Evolutionary conservation across 805 yeast genomes (phyloP), one percentile per base, ranked within the genome.

Genomic region (Wickerhamiella kazuoi): DNA sequence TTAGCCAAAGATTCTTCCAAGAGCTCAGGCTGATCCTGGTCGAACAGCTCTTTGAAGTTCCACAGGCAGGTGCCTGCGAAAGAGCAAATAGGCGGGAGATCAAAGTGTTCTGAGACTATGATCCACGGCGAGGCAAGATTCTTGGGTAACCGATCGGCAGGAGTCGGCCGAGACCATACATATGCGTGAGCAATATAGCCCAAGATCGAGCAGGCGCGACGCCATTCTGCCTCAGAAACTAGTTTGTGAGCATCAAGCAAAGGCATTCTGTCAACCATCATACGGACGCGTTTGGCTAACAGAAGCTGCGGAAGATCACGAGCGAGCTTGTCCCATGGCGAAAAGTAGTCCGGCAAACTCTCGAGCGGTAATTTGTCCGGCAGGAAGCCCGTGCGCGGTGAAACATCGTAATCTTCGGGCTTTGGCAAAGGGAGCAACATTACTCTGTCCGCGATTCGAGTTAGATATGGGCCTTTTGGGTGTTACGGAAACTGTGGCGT

Each of bases 101-200:
- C 76, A 44, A 87, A 64, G 23, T 62, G 50, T 2, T 72, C 70
- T 6, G 79, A 61, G 0, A 74, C 71, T 35, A 59, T 60, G 2
- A 79, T 46, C 61, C 82, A 68, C 0, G 97, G 96, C 37, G 63
- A 58, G 1, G 94, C 77, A 18, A 86, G 51, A 44, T 71, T 72
- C 36, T 54, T 59, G 0, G 96, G 95, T 14, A 87, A 56, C 32
- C 57, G 62, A 44, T 78, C 76, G 35, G 57, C 55, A 3, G 57
- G 58, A n/a, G 46, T 53, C 40, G 72, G 73, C 17, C 71, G 72
- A 1, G 82, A 78, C 97, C 97, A 86, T 19, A 86, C 75, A 53
- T 86, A 86, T 1, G 90, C 93, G 56, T 86, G 94, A 2, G 83
- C 69, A 34, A 87, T 56, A 51, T 84, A 86, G 11, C 87, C 76